Base-by-base conservation (phyloP, 768 basidiomycete genomes). In the Serendipita sp. region DNA sequence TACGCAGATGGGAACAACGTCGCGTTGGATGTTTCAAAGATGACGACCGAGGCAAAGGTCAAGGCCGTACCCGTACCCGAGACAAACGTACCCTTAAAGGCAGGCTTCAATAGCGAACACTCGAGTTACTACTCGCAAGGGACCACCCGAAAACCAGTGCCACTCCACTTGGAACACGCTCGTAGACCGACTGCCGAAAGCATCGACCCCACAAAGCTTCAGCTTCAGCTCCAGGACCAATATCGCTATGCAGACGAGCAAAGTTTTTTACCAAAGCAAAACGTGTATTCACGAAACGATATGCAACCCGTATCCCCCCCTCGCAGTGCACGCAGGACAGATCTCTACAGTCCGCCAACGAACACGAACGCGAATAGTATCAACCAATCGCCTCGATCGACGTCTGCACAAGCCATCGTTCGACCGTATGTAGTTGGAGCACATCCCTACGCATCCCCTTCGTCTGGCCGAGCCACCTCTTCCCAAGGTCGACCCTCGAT, bases 391-490 rank as follows among this genome's bases (percentile, higher is more conserved):
- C 56, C 56, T 28, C 56, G 56, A 4, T 60, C 56, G 24, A 37
- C 28, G 28, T 60, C 56, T n/a, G 56, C 56, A 24, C 56, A 60
- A 37, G 56, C 56, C 24, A 60, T 60, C 18, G n/a, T n/a, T n/a
- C 24, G 35, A 24, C 56, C 56, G 34, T 60, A 60, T 35, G 56
- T 37, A 3, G n/a, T 60, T 32, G 56, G 56, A 35, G 18, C 56
- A 24, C 56, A 60, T 60, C 56, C 56, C 1, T 60, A 28, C n/a
- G 56, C 56, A 1, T 60, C 56, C 24, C 56, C 24, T 41, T 5
- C 7, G 13, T 41, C 38, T 18, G 35, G 28, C 56, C 56, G 56
- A n/a, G 18, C 28, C 2, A 60, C 56, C 4, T 53, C 48, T 32
- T 30, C 56, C 56, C 28, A 30, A 30, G 35, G 56, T 35, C 56